Base-by-base conservation (phyloP, 2,329 filamentous ascomycete genomes). In the Sarocladiaceae sp. region DNA sequence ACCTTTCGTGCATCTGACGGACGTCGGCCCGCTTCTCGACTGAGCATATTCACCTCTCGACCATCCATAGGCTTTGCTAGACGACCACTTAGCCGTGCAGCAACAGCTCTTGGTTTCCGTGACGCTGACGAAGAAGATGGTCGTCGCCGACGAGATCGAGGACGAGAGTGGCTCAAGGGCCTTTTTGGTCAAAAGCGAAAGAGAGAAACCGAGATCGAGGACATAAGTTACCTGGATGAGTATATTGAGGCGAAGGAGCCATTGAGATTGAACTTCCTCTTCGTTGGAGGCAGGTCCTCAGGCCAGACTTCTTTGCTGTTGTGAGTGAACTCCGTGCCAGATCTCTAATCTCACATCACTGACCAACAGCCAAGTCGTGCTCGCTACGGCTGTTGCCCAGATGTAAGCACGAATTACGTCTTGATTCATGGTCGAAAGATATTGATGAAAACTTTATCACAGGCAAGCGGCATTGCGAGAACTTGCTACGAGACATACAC, bases 291-390 rank as follows among this genome's bases (percentile, higher is more conserved):
- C 17, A 58, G 58, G 2, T 52, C 47, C 0, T 58, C 60, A 2
- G 69, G 69, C 2, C 69, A 71, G 58, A 71, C 69, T 1, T 69
- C 67, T 11, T 56, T 71, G 51, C 58, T 71, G 17, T 71, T 69
- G 69, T 71, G 39, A 51, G 66, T 58, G n/a, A 1, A n/a, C 2
- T 4, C n/a, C n/a, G n/a, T n/a, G 5, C 26, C 15, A 6, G 20
- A 3, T 28, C 17, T n/a, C 22, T 26, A 12, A 3, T n/a, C 11
- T 7, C 22, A 26, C 11, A 12, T 25, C 11, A 20, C 47, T 36
- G 26, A 50, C 8, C 33, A 4, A 17, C 11, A 2, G 8, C 8
- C n/a, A n/a, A 71, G 69, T 51, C 69, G 68, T 28, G 59, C 66
- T 48, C 64, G 66, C 8, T 71, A 68, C 55, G 67, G 66, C 5